Base-by-base conservation (phyloP, 495 filamentous ascomycete species). In the Aspergillus asperescens region DNA sequence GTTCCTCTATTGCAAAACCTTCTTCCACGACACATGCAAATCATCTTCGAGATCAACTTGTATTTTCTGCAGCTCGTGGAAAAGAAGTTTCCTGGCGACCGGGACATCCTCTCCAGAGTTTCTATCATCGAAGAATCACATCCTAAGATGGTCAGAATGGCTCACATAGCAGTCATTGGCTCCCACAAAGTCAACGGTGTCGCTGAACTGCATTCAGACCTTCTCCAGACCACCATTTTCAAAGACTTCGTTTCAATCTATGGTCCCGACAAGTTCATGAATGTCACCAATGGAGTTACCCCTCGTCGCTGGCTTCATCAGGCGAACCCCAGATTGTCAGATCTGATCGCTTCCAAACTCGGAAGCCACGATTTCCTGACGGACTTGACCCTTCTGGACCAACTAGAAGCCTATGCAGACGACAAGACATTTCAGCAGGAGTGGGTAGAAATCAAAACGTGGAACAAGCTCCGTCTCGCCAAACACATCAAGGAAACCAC, bases 161-260 rank as follows among this genome's bases (percentile, higher is more conserved):
- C 94, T 0, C 91, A 81, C 67, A 72, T 98, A 37, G 93, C 93
- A 16, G 86, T 96, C 55, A 91, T 98, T 62, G 93, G 94, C 24
- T 97, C 93, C 19, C 93, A 98, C 79, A 97, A 97, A 70, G 93
- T 98, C 70, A 98, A 98, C 62, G 93, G 93, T 62, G 93, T 98
- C 23, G 93, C 93, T 19, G 93, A 97, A 69, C 74, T 98, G 48
- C 93, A 98, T 69, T 98, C 93, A 4, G 93, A 98, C 62, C 78
- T 98, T 19, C 90, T 98, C 72, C 89, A 89, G 73, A 91, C 90
- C 3, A 98, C 93, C n/a, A 90, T 98, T 54, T 97, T 98, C 82
- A 97, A 90, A 70, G 94, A 97, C 70, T 98, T 98, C 62, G 92
- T 98, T 34, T 76, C 77, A 32, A 86, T 98, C 52, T 97, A 91